Evolutionary conservation across 2,329 filamentous ascomycete species (phyloP).

Genomic region (Aaosphaeria arxii): DNA sequence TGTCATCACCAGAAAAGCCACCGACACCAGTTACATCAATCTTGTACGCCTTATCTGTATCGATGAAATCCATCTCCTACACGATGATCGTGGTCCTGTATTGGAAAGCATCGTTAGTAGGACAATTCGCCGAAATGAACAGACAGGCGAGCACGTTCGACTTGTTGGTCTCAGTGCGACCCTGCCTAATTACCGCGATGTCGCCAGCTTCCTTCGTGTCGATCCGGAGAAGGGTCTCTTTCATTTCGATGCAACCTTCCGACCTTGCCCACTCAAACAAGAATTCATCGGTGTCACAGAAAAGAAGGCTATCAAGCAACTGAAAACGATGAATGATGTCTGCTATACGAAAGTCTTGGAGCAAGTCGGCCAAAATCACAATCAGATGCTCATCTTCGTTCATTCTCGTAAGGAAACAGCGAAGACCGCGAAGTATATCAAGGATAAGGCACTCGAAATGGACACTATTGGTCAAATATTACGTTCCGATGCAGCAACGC

Average conservation of each 20-base stretch:
- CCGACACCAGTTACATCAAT: slow-evolving; percentile 94
- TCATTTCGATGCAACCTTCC: slow-evolving; percentile 92
- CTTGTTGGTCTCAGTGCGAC: slow-evolving; percentile 92
- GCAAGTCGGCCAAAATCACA: slow-evolving; percentile 86
- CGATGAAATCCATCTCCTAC: slow-evolving; percentile 95
- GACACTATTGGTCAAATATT: slow-evolving; percentile 97
- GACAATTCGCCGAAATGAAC: slow-evolving; percentile 88
- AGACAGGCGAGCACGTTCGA: slow-evolving; percentile 89
- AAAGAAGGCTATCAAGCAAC: slow-evolving; percentile 96
- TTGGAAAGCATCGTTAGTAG: slow-evolving; percentile 95
- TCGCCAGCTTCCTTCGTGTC: slow-evolving; percentile 90
- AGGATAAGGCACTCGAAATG: slow-evolving; percentile 94
- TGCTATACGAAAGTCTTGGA: slow-evolving; percentile 97
- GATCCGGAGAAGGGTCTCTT: slow-evolving; percentile 83
- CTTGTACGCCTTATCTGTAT: slow-evolving; percentile 96
- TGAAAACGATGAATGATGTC: slow-evolving; percentile 99
- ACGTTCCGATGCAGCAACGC: slow-evolving; percentile 84
- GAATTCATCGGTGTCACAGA: slow-evolving; percentile 98
- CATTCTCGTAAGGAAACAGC: slow-evolving; percentile 98
- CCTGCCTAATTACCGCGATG: slow-evolving; percentile 92
- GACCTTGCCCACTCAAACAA: slow-evolving; percentile 90
- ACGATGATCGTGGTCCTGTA: slow-evolving; percentile 95
- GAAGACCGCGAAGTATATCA: slow-evolving; percentile 93
- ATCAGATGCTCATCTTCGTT: slow-evolving; percentile 99
- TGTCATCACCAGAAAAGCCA: slow-evolving; percentile 96